Percentiles rank a stretch among this genome's conserved stretches.
phyloP scores from a whole-genome alignment of 139 green algal genomes.

The Penium margaritaceum region DNA sequence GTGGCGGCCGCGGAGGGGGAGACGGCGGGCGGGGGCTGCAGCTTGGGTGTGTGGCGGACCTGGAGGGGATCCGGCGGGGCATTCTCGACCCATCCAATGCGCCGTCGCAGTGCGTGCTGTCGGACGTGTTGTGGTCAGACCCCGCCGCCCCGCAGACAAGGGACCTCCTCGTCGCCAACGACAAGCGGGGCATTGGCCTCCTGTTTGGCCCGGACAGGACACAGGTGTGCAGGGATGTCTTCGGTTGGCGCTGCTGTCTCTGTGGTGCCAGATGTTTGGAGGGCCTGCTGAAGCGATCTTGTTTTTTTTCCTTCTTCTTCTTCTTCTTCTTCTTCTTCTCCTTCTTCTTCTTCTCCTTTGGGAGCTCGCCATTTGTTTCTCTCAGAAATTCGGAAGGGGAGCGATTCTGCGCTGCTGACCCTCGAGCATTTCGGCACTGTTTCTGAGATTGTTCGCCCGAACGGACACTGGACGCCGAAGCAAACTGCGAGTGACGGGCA shows the following conservation, averaged over 20 bases:
- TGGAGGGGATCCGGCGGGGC: constrained; percentile 64
- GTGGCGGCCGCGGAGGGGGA: too few species aligned
- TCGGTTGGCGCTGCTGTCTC: not conserved
- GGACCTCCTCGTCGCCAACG: constrained; percentile 67
- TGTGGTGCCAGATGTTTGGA: not conserved
- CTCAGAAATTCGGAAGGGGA: too few species aligned
- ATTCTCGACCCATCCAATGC: constrained; percentile 36
- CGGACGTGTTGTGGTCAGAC: constrained; percentile 89
- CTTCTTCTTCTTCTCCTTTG: too few species aligned
- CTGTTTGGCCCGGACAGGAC: too few species aligned
- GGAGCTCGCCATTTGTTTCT: too few species aligned
- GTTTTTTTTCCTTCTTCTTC: too few species aligned
- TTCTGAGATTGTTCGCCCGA: too few species aligned
- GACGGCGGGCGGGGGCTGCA: constrained; percentile 1
- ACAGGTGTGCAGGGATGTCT: too few species aligned
- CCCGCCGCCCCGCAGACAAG: constrained; percentile 55
- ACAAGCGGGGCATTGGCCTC: constrained; percentile 73
- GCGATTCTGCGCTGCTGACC: not conserved
- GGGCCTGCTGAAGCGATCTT: not conserved
- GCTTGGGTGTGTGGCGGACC: constrained; percentile 64
- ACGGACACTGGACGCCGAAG: too few species aligned
- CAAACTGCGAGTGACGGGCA: too few species aligned
- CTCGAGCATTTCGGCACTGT: too few species aligned
- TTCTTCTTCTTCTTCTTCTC: too few species aligned
- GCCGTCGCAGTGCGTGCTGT: not conserved